Conservation (phyloP, 2,329 filamentous ascomycete species). For the Macrophomina pseudophaseolina region DNA sequence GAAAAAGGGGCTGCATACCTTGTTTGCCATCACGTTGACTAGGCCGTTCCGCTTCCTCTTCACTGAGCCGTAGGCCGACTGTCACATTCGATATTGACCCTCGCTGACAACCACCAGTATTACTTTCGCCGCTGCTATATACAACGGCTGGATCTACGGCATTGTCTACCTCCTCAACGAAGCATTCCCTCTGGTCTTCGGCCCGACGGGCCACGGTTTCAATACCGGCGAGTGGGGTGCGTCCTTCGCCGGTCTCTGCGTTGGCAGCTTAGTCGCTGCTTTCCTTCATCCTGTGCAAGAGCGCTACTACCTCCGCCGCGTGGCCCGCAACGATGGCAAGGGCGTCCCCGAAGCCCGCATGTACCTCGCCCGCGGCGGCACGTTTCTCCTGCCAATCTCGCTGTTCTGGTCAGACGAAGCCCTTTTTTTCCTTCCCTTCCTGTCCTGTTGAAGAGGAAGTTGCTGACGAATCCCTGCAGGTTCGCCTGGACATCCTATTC, state of each 20-base stretch:
- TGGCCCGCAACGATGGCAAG: slow-evolving; percentile 29
- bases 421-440: no score
- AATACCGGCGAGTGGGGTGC: slow-evolving; percentile 32
- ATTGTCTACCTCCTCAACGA: slow-evolving; percentile 32
- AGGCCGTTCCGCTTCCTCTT: slow-evolving; percentile 31
- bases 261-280: slow-evolving; percentile 32
- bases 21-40: slow-evolving; percentile 31
- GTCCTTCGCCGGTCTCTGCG: slow-evolving; percentile 32
- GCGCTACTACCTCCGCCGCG: slow-evolving; percentile 31
- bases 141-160: slow-evolving; percentile 32
- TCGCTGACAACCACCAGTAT: slow-evolving; percentile 8
- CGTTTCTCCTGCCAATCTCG: slow-evolving; percentile 32
- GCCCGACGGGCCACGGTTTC: slow-evolving; percentile 28
- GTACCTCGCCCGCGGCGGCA: slow-evolving; percentile 28
- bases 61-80: slow-evolving; percentile 28
- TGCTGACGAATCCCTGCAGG: no score
- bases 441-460: no score
- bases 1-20: slow-evolving; percentile 25
- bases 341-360: slow-evolving; percentile 38
- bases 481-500: slow-evolving; percentile 32
- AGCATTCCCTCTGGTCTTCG: slow-evolving; percentile 31
- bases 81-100: no score
- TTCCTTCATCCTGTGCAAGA: slow-evolving; percentile 31
- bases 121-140: slow-evolving; percentile 28
- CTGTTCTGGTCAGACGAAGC: slow-evolving; percentile 32